Conservation (phyloP, 441 rosid species). For the Capsella rubella region DNA sequence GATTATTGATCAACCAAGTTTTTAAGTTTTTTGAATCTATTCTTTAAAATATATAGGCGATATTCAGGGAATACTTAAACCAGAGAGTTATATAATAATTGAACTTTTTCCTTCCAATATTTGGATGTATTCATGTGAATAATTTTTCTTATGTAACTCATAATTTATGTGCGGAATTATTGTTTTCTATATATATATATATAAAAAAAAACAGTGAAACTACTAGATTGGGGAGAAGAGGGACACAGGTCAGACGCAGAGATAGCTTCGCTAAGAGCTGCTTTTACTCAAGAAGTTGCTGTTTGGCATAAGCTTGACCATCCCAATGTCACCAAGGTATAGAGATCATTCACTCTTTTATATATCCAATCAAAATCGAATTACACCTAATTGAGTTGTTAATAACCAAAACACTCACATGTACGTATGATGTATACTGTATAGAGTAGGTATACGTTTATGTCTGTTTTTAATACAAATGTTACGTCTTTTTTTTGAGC, state of each 20-base stretch:
- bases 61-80: background rate
- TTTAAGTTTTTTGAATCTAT: background rate
- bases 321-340: slow-evolving; percentile 76
- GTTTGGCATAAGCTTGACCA: slow-evolving; percentile 86
- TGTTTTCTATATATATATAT: background rate
- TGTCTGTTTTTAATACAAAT: slow-evolving; percentile 17
- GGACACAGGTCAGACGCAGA: slow-evolving; percentile 76
- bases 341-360: background rate
- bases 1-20: too few species aligned
- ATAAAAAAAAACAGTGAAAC: slow-evolving; percentile 56
- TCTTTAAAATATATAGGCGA: background rate
- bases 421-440: background rate
- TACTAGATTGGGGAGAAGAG: slow-evolving; percentile 84
- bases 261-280: slow-evolving; percentile 75
- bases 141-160: background rate
- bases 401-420: background rate
- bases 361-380: background rate
- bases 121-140: background rate
- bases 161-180: background rate
- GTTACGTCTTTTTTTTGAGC: slow-evolving; percentile 18
- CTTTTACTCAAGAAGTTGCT: slow-evolving; percentile 77
- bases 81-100: background rate
- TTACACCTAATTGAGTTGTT: background rate
- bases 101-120: background rate
- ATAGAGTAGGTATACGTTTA: slow-evolving; percentile 12